Evolutionary conservation across 2,329 filamentous ascomycete genomes (phyloP).

Genomic region (Penicillium sp.): DNA sequence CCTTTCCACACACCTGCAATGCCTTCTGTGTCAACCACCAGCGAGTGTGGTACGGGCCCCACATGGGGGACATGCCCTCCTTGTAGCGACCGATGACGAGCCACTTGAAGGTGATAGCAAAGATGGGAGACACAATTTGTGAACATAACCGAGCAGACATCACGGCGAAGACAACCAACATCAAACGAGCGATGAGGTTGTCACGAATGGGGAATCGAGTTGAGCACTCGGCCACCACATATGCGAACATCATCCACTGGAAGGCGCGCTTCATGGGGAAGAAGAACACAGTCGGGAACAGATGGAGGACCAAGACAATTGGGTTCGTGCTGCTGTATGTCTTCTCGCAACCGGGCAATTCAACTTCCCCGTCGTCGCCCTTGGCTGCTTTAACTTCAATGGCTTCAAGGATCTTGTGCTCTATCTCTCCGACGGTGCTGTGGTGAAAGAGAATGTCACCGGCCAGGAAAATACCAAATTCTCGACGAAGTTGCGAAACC

Average conservation of each 20-base stretch:
- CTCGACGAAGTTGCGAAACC: conserved; percentile 50
- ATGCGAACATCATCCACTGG: conserved; percentile 55
- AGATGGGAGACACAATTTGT: conserved; percentile 43
- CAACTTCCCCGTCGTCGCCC: conserved; percentile 19
- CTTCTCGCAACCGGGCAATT: conserved; percentile 35
- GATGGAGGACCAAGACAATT: conserved; percentile 50
- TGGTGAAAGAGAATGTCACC: conserved; percentile 54
- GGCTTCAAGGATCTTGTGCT: conserved; percentile 12
- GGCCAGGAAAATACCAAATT: conserved; percentile 50
- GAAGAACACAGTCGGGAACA: conserved; percentile 50
- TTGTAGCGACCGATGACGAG: conserved; percentile 53
- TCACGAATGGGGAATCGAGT: conserved; percentile 37
- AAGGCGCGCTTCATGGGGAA: conserved; percentile 53
- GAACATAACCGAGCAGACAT: conserved; percentile 43
- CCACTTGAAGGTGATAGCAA: conserved; percentile 56
- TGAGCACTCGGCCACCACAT: conserved; percentile 42
- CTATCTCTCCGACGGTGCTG: conserved; percentile 45
- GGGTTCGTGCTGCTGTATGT: conserved; percentile 50
- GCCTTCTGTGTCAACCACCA: conserved; percentile 61
- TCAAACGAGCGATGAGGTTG: conserved; percentile 46
- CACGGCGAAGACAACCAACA: conserved; percentile 51
- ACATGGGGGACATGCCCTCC: conserved; percentile 59
- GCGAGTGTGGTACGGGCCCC: conserved; percentile 56
- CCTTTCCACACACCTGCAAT: conserved; percentile 48
- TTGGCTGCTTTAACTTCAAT: conserved; percentile 13